Percentiles rank a stretch among this genome's conserved stretches.
These are phyloP conservation scores for Paracoccidioides lutzii DNA, from an alignment of 2,329 filamentous ascomycete species.

Conservation along the genomic window DNA sequence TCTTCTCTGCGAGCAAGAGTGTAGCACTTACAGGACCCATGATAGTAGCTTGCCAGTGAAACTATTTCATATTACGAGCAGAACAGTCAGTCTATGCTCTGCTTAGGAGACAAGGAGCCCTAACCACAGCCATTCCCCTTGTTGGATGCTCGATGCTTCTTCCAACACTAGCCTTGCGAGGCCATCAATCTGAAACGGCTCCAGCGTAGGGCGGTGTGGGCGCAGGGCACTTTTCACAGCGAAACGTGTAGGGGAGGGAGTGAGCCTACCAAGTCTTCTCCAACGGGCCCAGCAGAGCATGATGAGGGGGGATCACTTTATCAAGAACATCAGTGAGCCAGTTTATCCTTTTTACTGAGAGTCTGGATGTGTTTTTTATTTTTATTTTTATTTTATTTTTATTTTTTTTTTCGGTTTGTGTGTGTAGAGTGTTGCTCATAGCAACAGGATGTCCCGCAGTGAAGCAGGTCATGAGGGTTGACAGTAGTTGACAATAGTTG, in stretches of 20 bases:
- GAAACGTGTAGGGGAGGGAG: constrained; percentile 13
- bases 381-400: too few relatives aligned
- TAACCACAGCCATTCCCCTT: background rate
- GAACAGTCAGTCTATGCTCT: constrained; percentile 16
- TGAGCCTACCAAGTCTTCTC: constrained; percentile 89
- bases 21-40: constrained; percentile 83
- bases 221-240: constrained; percentile 11
- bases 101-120: background rate
- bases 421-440: background rate
- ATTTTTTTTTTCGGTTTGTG: too few relatives aligned
- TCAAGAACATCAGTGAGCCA: constrained; percentile 13
- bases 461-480: constrained; percentile 2
- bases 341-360: background rate
- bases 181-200: constrained; percentile 7
- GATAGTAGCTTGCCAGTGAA: constrained; percentile 99
- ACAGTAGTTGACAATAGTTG: too few relatives aligned
- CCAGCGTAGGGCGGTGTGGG: constrained; percentile 8
- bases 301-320: constrained; percentile 91
- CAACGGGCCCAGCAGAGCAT: constrained; percentile 92
- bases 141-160: background rate
- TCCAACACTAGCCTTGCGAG: background rate
- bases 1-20: constrained; percentile 9
- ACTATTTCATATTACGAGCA: constrained; percentile 47
- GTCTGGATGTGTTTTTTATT: background rate
- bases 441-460: constrained; percentile 3